Conservation (phyloP, 1,139 yeast genomes). For the Kluyveromyces sp. region DNA sequence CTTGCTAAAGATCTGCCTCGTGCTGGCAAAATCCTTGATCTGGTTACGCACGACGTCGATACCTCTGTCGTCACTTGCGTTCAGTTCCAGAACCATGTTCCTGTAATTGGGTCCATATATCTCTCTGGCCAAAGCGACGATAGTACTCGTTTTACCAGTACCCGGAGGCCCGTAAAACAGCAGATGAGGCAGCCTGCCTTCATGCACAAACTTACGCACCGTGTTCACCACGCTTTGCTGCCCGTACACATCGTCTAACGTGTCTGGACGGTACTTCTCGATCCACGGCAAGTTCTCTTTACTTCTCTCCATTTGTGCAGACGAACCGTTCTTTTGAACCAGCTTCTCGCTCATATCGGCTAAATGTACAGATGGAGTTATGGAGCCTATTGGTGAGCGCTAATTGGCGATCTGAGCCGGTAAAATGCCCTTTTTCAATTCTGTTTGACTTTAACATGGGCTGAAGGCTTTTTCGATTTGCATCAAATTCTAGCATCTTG, state of each 20-base stretch:
- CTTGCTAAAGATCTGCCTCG: slow-evolving; percentile 76
- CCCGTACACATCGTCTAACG: slow-evolving; percentile 82
- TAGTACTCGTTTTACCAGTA: slow-evolving; percentile 93
- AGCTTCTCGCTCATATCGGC: no score
- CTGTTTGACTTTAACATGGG: no score
- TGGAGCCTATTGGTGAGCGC: no score
- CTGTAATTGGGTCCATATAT: slow-evolving; percentile 81
- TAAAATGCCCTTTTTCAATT: no score
- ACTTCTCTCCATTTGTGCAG: slow-evolving; percentile 10
- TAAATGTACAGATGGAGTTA: no score
- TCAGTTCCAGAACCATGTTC: slow-evolving; percentile 87
- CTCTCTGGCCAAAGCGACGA: slow-evolving; percentile 82
- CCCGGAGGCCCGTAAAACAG: slow-evolving; percentile 97
- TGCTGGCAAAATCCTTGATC: slow-evolving; percentile 88
- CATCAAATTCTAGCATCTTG: no score
- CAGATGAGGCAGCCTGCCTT: slow-evolving; percentile 80
- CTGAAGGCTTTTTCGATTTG: no score
- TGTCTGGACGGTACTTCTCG: slow-evolving; percentile 87
- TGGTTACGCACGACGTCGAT: slow-evolving; percentile 90
- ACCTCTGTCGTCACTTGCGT: slow-evolving; percentile 96
- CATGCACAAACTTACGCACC: slow-evolving; percentile 74
- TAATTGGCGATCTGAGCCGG: no score
- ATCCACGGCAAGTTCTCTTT: slow-evolving; percentile 59
- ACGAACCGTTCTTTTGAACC: no score
- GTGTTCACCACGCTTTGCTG: slow-evolving; percentile 80